Percentiles rank a stretch among this genome's conserved stretches.
Conservation (phyloP, 495 filamentous ascomycete species). For the Penicillium egyptiacum region DNA sequence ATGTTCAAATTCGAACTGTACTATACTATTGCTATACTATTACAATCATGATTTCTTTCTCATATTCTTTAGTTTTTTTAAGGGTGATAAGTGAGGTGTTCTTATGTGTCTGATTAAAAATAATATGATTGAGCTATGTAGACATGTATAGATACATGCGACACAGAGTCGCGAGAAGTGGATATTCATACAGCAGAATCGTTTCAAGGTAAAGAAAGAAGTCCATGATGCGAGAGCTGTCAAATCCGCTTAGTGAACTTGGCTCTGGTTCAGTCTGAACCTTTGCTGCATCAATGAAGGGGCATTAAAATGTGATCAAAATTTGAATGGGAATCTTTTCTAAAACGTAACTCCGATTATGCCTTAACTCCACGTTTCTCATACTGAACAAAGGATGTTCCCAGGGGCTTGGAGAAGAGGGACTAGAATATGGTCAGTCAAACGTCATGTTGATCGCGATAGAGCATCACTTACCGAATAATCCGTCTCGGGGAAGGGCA, state of each 20-base stretch:
- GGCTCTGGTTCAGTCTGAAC: neutral
- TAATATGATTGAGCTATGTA: conserved; percentile 9
- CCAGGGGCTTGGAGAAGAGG: conserved; percentile 52
- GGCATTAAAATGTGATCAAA: conserved; percentile 11
- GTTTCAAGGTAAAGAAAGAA: conserved; percentile 6
- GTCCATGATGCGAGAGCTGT: neutral
- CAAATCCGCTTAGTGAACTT: neutral
- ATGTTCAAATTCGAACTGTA: conserved; percentile 25
- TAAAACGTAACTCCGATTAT: conserved; percentile 21
- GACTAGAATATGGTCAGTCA: conserved; percentile 34
- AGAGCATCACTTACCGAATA: conserved; percentile 42
- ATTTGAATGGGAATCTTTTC: conserved; percentile 3
- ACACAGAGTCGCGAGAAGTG: neutral
- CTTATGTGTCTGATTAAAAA: conserved; percentile 10
- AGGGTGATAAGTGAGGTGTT: neutral
- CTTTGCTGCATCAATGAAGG: conserved; percentile 1
- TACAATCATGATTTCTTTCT: conserved; percentile 13
- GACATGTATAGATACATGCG: neutral
- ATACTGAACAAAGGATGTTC: conserved; percentile 43
- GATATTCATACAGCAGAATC: conserved; percentile 28
- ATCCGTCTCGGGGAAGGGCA: conserved; percentile 49
- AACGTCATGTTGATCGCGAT: neutral
- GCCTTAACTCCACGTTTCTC: conserved; percentile 42
- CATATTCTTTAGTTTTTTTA: neutral
- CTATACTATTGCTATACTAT: conserved; percentile 23